Base-by-base conservation (phyloP, 2,329 filamentous ascomycete species). In the Colletotrichum horii region DNA sequence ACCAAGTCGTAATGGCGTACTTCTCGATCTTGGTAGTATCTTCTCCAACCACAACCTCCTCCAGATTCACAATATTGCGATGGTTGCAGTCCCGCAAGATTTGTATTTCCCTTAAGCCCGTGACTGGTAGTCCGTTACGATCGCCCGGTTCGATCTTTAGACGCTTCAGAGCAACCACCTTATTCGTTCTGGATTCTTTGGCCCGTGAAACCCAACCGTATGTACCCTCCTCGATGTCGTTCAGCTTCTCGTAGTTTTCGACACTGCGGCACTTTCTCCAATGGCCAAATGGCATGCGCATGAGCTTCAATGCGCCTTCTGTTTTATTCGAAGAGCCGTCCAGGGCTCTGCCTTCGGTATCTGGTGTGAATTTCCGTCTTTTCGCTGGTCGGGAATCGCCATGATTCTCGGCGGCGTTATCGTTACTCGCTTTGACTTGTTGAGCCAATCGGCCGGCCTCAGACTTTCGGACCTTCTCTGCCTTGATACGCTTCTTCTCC, bases 181-280 rank as follows among this genome's bases (percentile, higher is more conserved):
- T 91, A 38, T 94, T 94, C 0, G 94, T 96, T 6, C 88, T 86
- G 36, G 90, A 88, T 80, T 97, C 94, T 77, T 90, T 93, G 15
- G 96, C 97, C 74, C 97, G 91, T 70, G 96, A 96, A 6, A 99
- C 97, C 91, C 93, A 96, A 61, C 97, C 97, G 84, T 99, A 99
- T 11, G 96, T 96, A 43, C 97, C 97, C 87, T 99, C 97, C 84
- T 98, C 97, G 80, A 99, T 99, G 83, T 97, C 94, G 84, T 99
- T 99, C 73, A 99, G 89, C 79, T 95, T 94, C 81, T 98, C 95
- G 85, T 96, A 99, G 81, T 95, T 93, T 81, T 96, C 94, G 30
- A 98, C 94, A 82, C 94, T 94, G 76, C 94, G 90, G 81, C 94
- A 94, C 73, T 86, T 88, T 66, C 91, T 90, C 92, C 96, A 98